Percentiles rank a stretch among this genome's conserved stretches.
Conservation (phyloP, 345 rosid species). For the Lepidium sativum region DNA sequence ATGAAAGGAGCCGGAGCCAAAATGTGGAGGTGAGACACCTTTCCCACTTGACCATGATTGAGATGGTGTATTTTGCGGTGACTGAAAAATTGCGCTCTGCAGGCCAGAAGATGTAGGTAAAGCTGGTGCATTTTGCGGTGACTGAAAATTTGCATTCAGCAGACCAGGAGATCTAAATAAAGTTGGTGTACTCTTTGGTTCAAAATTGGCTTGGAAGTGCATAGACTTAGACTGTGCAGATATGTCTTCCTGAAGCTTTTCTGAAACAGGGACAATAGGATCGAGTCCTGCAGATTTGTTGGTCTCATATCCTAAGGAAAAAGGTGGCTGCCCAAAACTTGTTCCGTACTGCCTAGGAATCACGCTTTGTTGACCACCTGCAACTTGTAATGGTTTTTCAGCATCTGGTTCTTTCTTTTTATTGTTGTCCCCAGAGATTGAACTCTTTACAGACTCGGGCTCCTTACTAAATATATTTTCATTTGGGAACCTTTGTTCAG, state of each 20-base stretch:
- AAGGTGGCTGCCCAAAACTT: constrained; percentile 33
- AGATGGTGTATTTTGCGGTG: constrained; percentile 33
- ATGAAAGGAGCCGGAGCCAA: constrained; percentile 26
- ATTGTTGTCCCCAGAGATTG: constrained; percentile 23
- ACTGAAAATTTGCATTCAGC: constrained; percentile 31
- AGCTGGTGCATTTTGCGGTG: constrained; percentile 24
- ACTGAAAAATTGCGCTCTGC: constrained; percentile 32
- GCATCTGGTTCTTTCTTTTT: constrained; percentile 26
- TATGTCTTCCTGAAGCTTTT: constrained; percentile 28
- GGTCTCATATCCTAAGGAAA: constrained; percentile 29
- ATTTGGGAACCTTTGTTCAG: constrained; percentile 17
- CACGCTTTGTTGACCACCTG: constrained; percentile 28
- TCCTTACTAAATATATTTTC: constrained; percentile 11
- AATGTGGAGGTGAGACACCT: constrained; percentile 21
- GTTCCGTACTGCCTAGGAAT: constrained; percentile 27
- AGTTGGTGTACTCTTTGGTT: constrained; percentile 27
- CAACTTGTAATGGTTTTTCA: constrained; percentile 24
- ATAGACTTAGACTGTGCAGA: constrained; percentile 21
- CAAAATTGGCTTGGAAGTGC: constrained; percentile 26
- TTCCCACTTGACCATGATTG: constrained; percentile 42
- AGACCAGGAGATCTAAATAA: constrained; percentile 27
- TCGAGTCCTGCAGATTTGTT: constrained; percentile 31
- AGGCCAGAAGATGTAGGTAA: constrained; percentile 27
- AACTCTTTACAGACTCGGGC: constrained; percentile 18
- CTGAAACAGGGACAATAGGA: constrained; percentile 27